A percentile compares a stretch with the other conserved stretches of the same genome.
Evolutionary conservation across 805 yeast species (phyloP).

Genomic region (Wickerhamomyces chambardii): DNA sequence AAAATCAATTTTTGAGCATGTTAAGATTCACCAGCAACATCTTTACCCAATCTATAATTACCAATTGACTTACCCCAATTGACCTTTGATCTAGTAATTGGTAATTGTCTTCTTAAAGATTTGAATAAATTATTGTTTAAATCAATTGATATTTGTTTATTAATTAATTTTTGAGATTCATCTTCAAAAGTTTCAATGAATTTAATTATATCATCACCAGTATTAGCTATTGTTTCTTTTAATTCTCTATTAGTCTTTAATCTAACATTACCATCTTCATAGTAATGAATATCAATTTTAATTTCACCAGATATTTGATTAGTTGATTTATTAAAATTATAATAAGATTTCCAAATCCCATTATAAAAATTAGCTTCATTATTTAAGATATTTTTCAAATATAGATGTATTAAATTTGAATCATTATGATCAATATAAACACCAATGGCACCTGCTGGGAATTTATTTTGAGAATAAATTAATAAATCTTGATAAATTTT

Average conservation of each 20-base stretch:
- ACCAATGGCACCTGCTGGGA: constrained; percentile 46
- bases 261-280: constrained; percentile 92
- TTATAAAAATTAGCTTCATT: constrained; percentile 66
- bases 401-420: constrained; percentile 23
- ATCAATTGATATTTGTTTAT: constrained; percentile 47
- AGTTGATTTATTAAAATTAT: constrained; percentile 29
- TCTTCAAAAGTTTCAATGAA: constrained; percentile 50
- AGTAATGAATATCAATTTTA: constrained; percentile 76
- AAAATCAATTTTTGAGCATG: not conserved
- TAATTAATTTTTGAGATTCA: constrained; percentile 46
- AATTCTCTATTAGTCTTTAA: constrained; percentile 34
- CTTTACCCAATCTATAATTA: constrained; percentile 79
- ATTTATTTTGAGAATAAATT: constrained; percentile 55
- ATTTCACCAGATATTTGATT: constrained; percentile 42
- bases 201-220: constrained; percentile 23
- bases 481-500: constrained; percentile 12
- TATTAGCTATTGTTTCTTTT: constrained; percentile 1
- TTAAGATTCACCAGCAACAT: constrained; percentile 40
- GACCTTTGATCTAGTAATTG: constrained; percentile 84
- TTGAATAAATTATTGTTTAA: constrained; percentile 81
- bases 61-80: constrained; percentile 96
- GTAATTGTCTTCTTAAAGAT: constrained; percentile 80
- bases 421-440: constrained; percentile 25
- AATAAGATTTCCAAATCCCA: constrained; percentile 79
- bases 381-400: constrained; percentile 62